phyloP scores from a whole-genome alignment of 495 filamentous ascomycete species.

The Cenococcum geophilum region DNA sequence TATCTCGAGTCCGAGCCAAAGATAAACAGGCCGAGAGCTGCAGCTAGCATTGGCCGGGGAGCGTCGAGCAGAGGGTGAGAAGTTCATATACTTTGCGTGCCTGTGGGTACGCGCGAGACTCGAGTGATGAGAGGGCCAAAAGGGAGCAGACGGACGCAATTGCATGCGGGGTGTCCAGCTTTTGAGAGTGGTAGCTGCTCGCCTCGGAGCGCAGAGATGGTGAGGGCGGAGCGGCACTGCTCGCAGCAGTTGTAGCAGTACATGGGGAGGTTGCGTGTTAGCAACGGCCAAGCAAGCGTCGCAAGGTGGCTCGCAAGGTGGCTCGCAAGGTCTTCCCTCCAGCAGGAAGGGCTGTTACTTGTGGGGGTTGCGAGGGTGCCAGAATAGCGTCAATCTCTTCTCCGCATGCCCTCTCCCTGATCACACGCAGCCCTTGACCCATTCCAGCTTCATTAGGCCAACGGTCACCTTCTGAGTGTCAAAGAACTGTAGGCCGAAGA shows the following conservation, averaged over 20 bases:
- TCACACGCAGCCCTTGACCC: neutral
- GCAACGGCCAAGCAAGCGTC: neutral
- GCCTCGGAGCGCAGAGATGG: too few relatives aligned
- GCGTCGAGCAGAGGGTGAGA: neutral
- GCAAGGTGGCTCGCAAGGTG: neutral
- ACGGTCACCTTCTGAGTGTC: too few relatives aligned
- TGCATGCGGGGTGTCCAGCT: too few relatives aligned
- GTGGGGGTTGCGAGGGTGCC: neutral
- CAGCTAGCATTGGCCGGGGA: neutral
- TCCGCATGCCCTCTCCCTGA: neutral
- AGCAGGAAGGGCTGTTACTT: neutral
- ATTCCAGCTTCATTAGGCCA: too few relatives aligned
- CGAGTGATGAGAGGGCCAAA: too few relatives aligned
- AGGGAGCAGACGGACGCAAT: too few relatives aligned
- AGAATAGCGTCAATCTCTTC: slow-evolving; percentile 1
- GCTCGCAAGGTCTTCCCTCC: neutral
- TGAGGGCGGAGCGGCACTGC: too few relatives aligned
- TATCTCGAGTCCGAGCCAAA: neutral
- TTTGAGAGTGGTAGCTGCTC: too few relatives aligned
- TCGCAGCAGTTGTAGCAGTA: too few relatives aligned
- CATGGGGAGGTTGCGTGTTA: neutral
- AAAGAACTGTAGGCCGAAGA: too few relatives aligned
- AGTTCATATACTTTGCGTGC: neutral
- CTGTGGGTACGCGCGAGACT: too few relatives aligned
- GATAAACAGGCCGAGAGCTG: neutral